These are phyloP conservation scores for Rutstroemia sydowiana DNA, from an alignment of 2,329 filamentous ascomycete species.

Conservation along the genomic window DNA sequence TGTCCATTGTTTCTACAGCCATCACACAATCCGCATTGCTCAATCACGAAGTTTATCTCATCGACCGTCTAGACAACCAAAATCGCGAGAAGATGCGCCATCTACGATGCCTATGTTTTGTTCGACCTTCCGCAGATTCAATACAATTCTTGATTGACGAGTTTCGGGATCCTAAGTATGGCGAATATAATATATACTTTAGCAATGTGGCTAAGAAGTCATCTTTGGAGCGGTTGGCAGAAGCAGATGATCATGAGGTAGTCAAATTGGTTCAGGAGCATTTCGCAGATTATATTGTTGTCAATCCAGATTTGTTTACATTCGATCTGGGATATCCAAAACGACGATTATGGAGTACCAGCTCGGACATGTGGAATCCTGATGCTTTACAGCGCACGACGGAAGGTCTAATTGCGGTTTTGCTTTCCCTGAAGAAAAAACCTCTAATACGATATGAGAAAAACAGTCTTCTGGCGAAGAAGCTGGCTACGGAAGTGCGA, in stretches of 20 bases:
- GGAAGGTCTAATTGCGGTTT: constrained; percentile 75
- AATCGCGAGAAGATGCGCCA: constrained; percentile 97
- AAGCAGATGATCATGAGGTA: constrained; percentile 96
- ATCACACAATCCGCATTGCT: constrained; percentile 92
- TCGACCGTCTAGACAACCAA: constrained; percentile 86
- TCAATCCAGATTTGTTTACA: constrained; percentile 90
- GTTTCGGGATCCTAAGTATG: constrained; percentile 90
- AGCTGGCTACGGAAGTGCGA: constrained; percentile 83
- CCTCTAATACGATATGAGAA: constrained; percentile 89
- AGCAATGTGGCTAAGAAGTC: constrained; percentile 98
- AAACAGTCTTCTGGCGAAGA: constrained; percentile 84
- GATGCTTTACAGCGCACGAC: constrained; percentile 81
- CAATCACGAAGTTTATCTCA: constrained; percentile 95
- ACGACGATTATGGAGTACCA: constrained; percentile 72
- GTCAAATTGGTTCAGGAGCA: constrained; percentile 91
- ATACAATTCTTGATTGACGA: constrained; percentile 94
- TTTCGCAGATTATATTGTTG: constrained; percentile 90
- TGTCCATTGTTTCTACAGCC: constrained; percentile 87
- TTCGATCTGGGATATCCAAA: constrained; percentile 66
- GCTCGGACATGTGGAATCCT: constrained; percentile 81
- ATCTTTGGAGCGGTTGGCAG: constrained; percentile 83
- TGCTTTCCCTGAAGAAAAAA: constrained; percentile 92
- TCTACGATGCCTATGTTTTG: constrained; percentile 84
- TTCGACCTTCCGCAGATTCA: constrained; percentile 85
- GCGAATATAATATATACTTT: constrained; percentile 95